These are phyloP conservation scores for Parafenestella ontariensis DNA, from an alignment of 2,329 filamentous ascomycete genomes.

Conservation along the genomic window DNA sequence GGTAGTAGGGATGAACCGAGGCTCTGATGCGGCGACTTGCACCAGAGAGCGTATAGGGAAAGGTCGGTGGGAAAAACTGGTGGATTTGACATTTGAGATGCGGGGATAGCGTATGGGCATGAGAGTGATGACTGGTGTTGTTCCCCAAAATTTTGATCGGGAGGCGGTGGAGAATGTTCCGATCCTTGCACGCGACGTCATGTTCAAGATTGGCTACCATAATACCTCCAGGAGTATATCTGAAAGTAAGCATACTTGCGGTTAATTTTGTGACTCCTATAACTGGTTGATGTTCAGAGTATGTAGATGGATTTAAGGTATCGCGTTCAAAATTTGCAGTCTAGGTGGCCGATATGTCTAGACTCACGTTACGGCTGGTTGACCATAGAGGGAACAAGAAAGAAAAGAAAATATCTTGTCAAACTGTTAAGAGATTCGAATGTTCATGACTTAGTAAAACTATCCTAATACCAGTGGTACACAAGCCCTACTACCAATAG, in stretches of 20 bases:
- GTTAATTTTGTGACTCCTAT: too few species aligned
- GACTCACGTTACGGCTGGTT: not conserved
- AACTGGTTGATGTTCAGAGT: too few species aligned
- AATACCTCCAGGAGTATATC: not conserved
- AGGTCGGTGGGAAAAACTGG: slow-evolving; percentile 14
- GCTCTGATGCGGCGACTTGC: slow-evolving; percentile 31
- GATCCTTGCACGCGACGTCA: slow-evolving; percentile 35
- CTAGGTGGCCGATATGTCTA: too few species aligned
- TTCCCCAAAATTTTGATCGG: slow-evolving; percentile 36
- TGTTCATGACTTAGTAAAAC: slow-evolving; percentile 5
- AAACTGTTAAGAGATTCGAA: not conserved
- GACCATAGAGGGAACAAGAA: not conserved
- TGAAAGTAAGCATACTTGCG: too few species aligned
- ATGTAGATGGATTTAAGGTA: too few species aligned
- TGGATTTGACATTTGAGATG: slow-evolving; percentile 45
- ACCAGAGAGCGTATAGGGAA: slow-evolving; percentile 31
- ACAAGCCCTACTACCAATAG: slow-evolving; percentile 5
- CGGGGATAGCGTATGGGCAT: slow-evolving; percentile 40
- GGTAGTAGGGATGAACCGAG: slow-evolving; percentile 19
- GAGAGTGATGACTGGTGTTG: slow-evolving; percentile 35
- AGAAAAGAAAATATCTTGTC: not conserved
- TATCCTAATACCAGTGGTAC: slow-evolving; percentile 19
- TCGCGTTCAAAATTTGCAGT: too few species aligned
- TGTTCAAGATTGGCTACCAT: slow-evolving; percentile 11
- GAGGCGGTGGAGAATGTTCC: slow-evolving; percentile 22